These are phyloP conservation scores for Apiotrichum sp. DNA, from an alignment of 1,284 basidiomycete genomes.

Conservation along the genomic window DNA sequence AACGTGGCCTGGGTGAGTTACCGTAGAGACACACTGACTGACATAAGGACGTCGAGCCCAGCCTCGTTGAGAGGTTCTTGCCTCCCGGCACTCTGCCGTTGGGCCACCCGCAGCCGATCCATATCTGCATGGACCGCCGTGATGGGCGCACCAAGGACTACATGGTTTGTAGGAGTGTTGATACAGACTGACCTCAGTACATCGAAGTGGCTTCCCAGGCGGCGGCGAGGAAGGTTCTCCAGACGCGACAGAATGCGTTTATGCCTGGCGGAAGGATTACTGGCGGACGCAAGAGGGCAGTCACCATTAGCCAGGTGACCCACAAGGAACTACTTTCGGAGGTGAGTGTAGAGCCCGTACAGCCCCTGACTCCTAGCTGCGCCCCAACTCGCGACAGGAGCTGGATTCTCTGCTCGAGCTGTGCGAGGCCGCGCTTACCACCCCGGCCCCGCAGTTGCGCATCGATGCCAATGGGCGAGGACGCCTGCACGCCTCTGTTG, in stretches of 20 bases:
- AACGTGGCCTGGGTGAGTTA: slow-evolving; percentile 43
- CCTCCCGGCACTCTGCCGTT: slow-evolving; percentile 31
- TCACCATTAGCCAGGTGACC: slow-evolving; percentile 41
- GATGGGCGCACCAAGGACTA: slow-evolving; percentile 47
- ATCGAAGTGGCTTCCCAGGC: slow-evolving; percentile 38
- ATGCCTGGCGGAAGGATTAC: slow-evolving; percentile 37
- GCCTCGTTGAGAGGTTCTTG: slow-evolving; percentile 37
- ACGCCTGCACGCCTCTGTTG: slow-evolving; percentile 13
- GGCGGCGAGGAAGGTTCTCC: slow-evolving; percentile 35
- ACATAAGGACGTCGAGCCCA: slow-evolving; percentile 42
- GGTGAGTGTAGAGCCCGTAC: slow-evolving; percentile 16
- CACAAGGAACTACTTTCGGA: slow-evolving; percentile 38
- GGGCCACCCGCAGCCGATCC: slow-evolving; percentile 35
- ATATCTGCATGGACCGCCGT: slow-evolving; percentile 41
- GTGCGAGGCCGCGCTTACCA: slow-evolving; percentile 36
- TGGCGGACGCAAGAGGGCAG: slow-evolving; percentile 34
- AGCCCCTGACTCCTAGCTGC: slow-evolving; percentile 27
- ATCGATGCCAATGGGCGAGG: slow-evolving; percentile 10
- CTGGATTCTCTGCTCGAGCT: slow-evolving; percentile 37
- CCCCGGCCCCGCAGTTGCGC: slow-evolving; percentile 10
- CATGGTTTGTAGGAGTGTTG: slow-evolving; percentile 26
- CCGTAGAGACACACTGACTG: neutral
- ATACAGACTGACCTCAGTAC: slow-evolving; percentile 28
- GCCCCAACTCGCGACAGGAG: slow-evolving; percentile 31
- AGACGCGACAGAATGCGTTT: slow-evolving; percentile 38